These are phyloP conservation scores for Aegilops sharonensis DNA, from an alignment of 176 grass and related monocot species.

Conservation along the genomic window DNA sequence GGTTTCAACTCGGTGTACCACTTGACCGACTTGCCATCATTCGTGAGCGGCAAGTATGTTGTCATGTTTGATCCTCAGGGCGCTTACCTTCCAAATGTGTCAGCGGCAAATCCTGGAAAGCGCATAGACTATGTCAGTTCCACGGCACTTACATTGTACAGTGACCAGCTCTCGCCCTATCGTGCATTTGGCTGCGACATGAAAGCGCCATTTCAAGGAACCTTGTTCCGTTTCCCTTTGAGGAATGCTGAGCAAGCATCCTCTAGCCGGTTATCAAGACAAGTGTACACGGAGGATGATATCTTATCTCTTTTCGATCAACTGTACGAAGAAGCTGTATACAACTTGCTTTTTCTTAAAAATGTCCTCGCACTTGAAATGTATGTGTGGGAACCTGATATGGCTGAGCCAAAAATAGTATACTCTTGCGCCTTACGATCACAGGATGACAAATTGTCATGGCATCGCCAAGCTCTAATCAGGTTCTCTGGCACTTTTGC, in stretches of 20 bases:
- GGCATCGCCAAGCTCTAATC: slow-evolving; percentile 79
- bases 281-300: slow-evolving; percentile 85
- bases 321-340: slow-evolving; percentile 77
- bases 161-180: slow-evolving; percentile 81
- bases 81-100: slow-evolving; percentile 86
- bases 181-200: slow-evolving; percentile 88
- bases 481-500: slow-evolving; percentile 58
- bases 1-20: slow-evolving; percentile 99
- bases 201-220: slow-evolving; percentile 69
- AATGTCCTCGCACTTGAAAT: slow-evolving; percentile 80
- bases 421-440: slow-evolving; percentile 75
- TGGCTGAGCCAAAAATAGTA: slow-evolving; percentile 58
- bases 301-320: slow-evolving; percentile 70
- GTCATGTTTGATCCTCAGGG: slow-evolving; percentile 96
- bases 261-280: slow-evolving; percentile 68
- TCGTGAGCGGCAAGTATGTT: slow-evolving; percentile 90
- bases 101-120: slow-evolving; percentile 88
- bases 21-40: slow-evolving; percentile 91
- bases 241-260: slow-evolving; percentile 67
- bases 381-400: slow-evolving; percentile 80
- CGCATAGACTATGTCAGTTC: slow-evolving; percentile 93
- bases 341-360: slow-evolving; percentile 92
- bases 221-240: slow-evolving; percentile 93
- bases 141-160: slow-evolving; percentile 62
- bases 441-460: slow-evolving; percentile 51